A percentile compares a stretch with the other conserved stretches of the same genome.
Conservation (phyloP, 208 protist species). For the Leishmania arabica region DNA sequence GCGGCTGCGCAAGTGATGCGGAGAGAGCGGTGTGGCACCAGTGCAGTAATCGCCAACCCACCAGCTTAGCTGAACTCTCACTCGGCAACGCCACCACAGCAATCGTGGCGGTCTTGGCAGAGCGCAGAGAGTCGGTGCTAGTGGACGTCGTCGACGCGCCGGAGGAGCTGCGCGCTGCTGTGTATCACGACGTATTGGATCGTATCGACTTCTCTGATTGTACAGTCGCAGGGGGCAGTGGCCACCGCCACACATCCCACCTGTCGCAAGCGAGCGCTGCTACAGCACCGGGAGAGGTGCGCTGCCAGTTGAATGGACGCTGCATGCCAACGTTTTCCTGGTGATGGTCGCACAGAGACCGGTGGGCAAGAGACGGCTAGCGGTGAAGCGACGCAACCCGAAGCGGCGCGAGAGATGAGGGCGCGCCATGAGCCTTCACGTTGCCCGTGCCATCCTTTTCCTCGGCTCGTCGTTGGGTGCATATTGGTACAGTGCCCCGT, state of each 20-base stretch:
- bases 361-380: neutral
- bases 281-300: neutral
- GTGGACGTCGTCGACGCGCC: constrained; percentile 44
- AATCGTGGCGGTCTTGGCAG: constrained; percentile 46
- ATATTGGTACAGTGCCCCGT: neutral
- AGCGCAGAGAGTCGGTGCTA: constrained; percentile 25
- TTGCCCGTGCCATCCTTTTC: neutral
- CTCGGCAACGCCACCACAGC: constrained; percentile 7
- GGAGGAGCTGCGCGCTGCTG: constrained; percentile 47
- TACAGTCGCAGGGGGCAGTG: neutral
- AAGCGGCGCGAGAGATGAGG: neutral
- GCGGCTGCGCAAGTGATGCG: neutral
- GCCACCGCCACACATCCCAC: neutral
- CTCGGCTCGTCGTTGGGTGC: neutral
- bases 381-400: neutral
- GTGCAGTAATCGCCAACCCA: neutral
- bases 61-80: too few relatives aligned
- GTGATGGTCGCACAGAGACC: constrained; percentile 18
- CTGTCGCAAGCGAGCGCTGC: neutral
- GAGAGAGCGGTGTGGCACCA: neutral
- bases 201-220: constrained; percentile 48
- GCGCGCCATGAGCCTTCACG: neutral
- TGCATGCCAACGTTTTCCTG: constrained; percentile 32
- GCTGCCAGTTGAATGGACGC: constrained; percentile 53
- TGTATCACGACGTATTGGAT: constrained; percentile 50